These are phyloP conservation scores for Fusarium miscanthi DNA, from an alignment of 2,329 filamentous ascomycete genomes.

Conservation along the genomic window DNA sequence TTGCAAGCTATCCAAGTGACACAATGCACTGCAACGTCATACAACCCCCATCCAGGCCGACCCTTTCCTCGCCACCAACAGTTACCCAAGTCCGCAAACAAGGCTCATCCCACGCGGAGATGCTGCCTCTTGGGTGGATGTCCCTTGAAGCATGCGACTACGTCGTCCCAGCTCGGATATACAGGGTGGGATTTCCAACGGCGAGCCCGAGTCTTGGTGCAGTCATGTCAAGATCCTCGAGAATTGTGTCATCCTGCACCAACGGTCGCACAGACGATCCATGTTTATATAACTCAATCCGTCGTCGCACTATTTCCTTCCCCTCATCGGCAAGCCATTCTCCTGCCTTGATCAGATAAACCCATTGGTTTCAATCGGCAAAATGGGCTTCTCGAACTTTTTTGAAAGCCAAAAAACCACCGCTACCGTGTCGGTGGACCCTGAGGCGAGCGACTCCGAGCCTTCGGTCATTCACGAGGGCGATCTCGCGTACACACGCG, in stretches of 20 bases:
- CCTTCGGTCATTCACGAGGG: slow-evolving; percentile 35
- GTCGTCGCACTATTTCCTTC: not conserved
- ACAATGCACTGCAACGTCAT: not conserved
- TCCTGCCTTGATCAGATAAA: not conserved
- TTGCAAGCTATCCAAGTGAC: not conserved
- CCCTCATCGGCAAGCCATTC: not conserved
- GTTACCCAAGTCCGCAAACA: not conserved
- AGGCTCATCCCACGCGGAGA: not conserved
- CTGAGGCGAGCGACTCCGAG: slow-evolving; percentile 27
- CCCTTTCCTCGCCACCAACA: not conserved
- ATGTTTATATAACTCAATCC: slow-evolving; percentile 15
- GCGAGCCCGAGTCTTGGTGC: not conserved
- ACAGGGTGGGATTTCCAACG: not conserved
- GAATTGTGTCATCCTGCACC: slow-evolving; percentile 21
- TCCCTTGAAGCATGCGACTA: not conserved
- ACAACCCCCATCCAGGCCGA: not conserved
- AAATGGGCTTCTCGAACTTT: slow-evolving; percentile 22
- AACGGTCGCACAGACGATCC: not conserved
- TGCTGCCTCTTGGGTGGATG: fast-evolving
- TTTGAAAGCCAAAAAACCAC: slow-evolving; percentile 21
- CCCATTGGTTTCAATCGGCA: not conserved
- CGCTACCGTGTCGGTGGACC: not conserved
- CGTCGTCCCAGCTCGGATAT: not conserved
- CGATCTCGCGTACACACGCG: slow-evolving; percentile 32
- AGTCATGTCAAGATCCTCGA: not conserved